phyloP scores from a whole-genome alignment of 176 grass and related monocot species.

The Carex pumila region DNA sequence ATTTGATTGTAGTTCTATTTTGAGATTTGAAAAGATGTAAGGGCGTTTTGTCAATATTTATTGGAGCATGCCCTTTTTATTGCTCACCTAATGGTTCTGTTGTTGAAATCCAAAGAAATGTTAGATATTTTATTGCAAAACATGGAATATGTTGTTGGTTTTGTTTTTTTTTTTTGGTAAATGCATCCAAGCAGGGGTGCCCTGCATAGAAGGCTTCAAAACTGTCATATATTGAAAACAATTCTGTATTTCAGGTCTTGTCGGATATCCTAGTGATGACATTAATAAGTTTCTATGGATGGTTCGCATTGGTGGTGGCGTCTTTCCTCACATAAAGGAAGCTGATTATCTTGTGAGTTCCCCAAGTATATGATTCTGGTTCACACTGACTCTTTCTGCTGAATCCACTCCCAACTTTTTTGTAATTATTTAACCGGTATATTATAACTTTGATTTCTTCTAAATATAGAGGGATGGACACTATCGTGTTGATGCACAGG shows the following conservation, averaged over 20 bases:
- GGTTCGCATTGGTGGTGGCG: conserved; percentile 99
- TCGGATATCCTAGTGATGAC: conserved; percentile 98
- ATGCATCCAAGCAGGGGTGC: background rate
- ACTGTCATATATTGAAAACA: background rate
- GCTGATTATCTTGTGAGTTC: conserved; percentile 98
- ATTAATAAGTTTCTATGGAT: conserved; percentile 99
- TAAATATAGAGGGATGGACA: conserved; percentile 85
- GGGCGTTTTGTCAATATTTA: background rate
- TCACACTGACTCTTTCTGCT: background rate
- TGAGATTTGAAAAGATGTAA: background rate
- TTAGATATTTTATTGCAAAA: background rate
- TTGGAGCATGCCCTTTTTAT: background rate
- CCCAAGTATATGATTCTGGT: background rate
- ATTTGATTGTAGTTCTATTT: background rate
- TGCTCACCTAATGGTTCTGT: background rate
- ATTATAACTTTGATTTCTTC: conserved; percentile 20
- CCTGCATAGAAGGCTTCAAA: background rate
- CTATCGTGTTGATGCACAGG: conserved; percentile 92
- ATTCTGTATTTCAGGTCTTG: conserved; percentile 66
- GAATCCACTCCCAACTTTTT: background rate
- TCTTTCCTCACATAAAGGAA: conserved; percentile 98
- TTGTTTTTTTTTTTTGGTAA: background rate
- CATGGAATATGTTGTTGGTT: background rate
- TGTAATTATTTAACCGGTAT: background rate
- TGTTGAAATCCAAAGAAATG: background rate